Evolutionary conservation across 2,329 filamentous ascomycete genomes (phyloP).

Genomic region (Aspergillus sp.): DNA sequence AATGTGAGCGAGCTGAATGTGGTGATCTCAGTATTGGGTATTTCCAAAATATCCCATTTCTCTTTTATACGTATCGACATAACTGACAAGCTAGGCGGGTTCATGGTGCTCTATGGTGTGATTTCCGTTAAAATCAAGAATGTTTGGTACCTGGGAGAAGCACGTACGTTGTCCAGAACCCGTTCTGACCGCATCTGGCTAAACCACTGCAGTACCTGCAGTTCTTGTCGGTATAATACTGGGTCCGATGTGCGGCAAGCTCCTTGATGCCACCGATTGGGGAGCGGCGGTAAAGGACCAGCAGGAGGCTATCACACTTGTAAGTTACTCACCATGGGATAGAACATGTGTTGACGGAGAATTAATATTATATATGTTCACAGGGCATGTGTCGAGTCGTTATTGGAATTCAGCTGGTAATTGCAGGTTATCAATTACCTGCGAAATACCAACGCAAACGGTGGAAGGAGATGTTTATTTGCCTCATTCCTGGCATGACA

Average conservation of each 20-base stretch:
- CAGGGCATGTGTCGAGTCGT: conserved; percentile 3
- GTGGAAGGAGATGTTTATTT: conserved; percentile 6
- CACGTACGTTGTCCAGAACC: background rate
- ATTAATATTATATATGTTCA: background rate
- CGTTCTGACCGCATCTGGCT: background rate
- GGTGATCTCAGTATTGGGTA: conserved; percentile 2
- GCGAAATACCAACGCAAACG: conserved; percentile 2
- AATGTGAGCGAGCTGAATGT: conserved; percentile 4
- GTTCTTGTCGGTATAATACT: conserved; percentile 1
- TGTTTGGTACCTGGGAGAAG: conserved; percentile 3
- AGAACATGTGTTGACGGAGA: background rate
- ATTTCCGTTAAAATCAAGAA: conserved; percentile 3
- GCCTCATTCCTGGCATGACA: conserved; percentile 2
- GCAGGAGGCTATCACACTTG: conserved; percentile 1
- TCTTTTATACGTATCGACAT: background rate
- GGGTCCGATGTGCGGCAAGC: background rate
- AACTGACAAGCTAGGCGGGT: background rate
- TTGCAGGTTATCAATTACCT: conserved; percentile 2
- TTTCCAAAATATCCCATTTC: background rate
- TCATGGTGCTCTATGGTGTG: conserved; percentile 1
- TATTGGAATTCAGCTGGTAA: conserved; percentile 2
- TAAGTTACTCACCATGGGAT: background rate
- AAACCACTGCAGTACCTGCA: background rate
- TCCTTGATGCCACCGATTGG: conserved; percentile 3
- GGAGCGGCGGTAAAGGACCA: background rate